Conservation (phyloP, 1,284 basidiomycete species). For the Quambalaria eucalypti region DNA sequence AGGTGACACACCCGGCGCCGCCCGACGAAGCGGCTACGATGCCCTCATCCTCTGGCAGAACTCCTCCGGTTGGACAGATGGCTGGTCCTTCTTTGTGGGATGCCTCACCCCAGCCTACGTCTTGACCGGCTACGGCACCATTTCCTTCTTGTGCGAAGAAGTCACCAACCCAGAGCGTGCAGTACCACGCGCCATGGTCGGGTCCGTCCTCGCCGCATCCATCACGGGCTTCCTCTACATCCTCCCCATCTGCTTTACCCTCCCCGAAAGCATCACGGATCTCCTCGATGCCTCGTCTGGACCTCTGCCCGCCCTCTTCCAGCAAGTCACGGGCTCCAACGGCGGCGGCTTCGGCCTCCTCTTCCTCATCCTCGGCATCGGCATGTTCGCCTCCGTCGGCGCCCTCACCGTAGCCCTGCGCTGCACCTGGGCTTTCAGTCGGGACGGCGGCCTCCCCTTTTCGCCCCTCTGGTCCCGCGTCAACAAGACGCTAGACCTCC, state of each 20-base stretch:
- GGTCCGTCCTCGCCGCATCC: slow-evolving; percentile 49
- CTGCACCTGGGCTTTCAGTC: slow-evolving; percentile 50
- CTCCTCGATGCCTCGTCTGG: slow-evolving; percentile 48
- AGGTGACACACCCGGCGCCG: slow-evolving; percentile 46
- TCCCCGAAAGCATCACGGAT: slow-evolving; percentile 48
- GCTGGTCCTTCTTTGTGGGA: slow-evolving; percentile 49
- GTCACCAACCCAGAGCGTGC: slow-evolving; percentile 44
- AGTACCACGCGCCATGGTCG: slow-evolving; percentile 32
- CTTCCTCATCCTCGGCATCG: slow-evolving; percentile 51
- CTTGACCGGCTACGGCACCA: slow-evolving; percentile 48
- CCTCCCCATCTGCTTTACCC: slow-evolving; percentile 51
- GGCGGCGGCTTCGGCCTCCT: slow-evolving; percentile 50
- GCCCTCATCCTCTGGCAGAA: slow-evolving; percentile 48
- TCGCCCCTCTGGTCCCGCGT: slow-evolving; percentile 47
- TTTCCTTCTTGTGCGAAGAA: slow-evolving; percentile 46
- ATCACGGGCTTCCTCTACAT: slow-evolving; percentile 50
- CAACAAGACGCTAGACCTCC: slow-evolving; percentile 47
- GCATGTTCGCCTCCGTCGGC: slow-evolving; percentile 50
- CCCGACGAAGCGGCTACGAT: slow-evolving; percentile 26
- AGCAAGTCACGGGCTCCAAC: slow-evolving; percentile 48
- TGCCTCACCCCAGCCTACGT: slow-evolving; percentile 44
- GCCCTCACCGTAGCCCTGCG: slow-evolving; percentile 50
- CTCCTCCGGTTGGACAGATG: slow-evolving; percentile 34
- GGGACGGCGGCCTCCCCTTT: slow-evolving; percentile 48
- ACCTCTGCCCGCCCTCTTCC: slow-evolving; percentile 51